Evolutionary conservation across 2,329 filamentous ascomycete genomes (phyloP).

Genomic region (Phialophora tarda): DNA sequence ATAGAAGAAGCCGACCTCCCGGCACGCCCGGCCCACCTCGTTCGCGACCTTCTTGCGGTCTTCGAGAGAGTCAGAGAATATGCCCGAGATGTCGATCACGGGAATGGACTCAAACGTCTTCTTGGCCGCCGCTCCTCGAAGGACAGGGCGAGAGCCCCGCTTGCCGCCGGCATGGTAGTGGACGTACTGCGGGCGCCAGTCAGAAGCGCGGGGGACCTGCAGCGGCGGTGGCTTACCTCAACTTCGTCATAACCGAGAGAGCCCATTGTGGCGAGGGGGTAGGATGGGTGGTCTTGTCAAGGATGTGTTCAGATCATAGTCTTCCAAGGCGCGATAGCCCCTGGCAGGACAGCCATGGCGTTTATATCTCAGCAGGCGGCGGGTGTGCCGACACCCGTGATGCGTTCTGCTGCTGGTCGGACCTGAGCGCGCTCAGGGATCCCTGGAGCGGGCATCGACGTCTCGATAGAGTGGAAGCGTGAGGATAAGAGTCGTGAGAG

Average conservation of each 20-base stretch:
- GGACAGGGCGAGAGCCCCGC: constrained; percentile 12
- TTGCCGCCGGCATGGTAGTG: constrained; percentile 16
- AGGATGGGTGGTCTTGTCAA: not conserved
- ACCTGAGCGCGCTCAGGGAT: constrained; percentile 11
- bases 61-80: constrained; percentile 46
- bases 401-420: constrained; percentile 3
- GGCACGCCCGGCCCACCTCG: constrained; percentile 49
- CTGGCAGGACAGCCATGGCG: constrained; percentile 9
- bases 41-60: constrained; percentile 49
- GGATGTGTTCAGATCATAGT: not conserved
- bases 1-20: constrained; percentile 48
- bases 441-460: not conserved
- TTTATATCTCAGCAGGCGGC: constrained; percentile 11
- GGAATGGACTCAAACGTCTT: constrained; percentile 43
- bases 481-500: not conserved
- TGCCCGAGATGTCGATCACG: constrained; percentile 52
- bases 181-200: constrained; percentile 11
- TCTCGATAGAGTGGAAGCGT: not conserved
- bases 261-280: constrained; percentile 9
- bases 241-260: constrained; percentile 14
- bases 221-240: constrained; percentile 4
- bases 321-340: not conserved
- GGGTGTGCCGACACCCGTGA: not conserved
- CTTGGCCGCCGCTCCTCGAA: constrained; percentile 17
- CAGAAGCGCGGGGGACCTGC: constrained; percentile 5